A percentile compares a stretch with the other conserved stretches of the same genome.
phyloP scores from a whole-genome alignment of 306 rosid species.

The Boehmeria nivea region DNA sequence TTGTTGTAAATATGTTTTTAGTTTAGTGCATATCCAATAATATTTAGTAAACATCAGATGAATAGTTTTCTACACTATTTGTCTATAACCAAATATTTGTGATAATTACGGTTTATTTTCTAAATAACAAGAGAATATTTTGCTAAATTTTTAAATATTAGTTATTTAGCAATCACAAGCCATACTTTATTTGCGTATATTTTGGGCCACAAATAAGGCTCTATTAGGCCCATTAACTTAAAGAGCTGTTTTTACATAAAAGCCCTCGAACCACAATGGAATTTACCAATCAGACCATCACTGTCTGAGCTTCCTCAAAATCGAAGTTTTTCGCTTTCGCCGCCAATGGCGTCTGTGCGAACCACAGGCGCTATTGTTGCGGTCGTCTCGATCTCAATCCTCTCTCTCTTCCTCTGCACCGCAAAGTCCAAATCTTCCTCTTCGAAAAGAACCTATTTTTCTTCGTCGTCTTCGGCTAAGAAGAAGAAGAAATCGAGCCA shows the following conservation, averaged over 20 bases:
- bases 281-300: neutral
- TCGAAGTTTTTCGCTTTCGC: conserved; percentile 29
- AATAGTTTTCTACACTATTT: no score
- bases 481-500: conserved; percentile 29
- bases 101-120: no score
- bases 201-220: no score
- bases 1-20: no score
- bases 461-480: neutral
- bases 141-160: no score
- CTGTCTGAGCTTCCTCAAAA: neutral
- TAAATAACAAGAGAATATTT: no score
- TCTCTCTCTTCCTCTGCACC: conserved; percentile 38
- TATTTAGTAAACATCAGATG: no score
- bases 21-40: no score
- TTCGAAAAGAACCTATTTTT: conserved; percentile 12
- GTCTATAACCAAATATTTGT: no score
- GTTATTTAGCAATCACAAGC: no score
- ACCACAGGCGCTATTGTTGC: conserved; percentile 51
- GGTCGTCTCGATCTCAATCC: conserved; percentile 34
- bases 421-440: conserved; percentile 28
- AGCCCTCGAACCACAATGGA: neutral
- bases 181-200: no score
- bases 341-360: conserved; percentile 55
- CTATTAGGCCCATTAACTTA: no score
- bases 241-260: neutral